A percentile compares a stretch with the other conserved stretches of the same genome.
These are phyloP conservation scores for Penicillium hesseltinei DNA, from an alignment of 2,329 filamentous ascomycete species.

Conservation along the genomic window DNA sequence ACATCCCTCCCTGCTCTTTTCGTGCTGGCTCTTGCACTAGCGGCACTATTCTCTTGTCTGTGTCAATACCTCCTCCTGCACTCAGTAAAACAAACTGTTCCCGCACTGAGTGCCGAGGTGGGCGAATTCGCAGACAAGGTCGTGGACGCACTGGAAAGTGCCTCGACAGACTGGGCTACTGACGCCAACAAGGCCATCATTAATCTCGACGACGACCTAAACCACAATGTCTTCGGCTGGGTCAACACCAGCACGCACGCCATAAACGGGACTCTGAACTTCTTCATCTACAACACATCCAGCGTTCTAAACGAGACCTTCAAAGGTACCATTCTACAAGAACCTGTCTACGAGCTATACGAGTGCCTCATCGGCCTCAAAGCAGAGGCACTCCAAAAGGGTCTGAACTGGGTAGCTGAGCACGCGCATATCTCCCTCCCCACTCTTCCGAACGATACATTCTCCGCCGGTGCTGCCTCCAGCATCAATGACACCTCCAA, in stretches of 20 bases:
- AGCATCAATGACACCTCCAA: constrained; percentile 55
- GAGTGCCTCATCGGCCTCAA: constrained; percentile 88
- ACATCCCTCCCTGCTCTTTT: constrained; percentile 84
- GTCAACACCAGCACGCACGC: constrained; percentile 79
- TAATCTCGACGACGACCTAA: constrained; percentile 68
- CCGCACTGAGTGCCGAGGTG: constrained; percentile 70
- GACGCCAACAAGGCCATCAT: constrained; percentile 72
- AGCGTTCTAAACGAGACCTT: constrained; percentile 73
- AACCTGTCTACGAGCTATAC: constrained; percentile 75
- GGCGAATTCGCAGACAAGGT: constrained; percentile 77
- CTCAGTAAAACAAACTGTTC: constrained; percentile 71
- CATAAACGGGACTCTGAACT: constrained; percentile 80
- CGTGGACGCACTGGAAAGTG: constrained; percentile 67
- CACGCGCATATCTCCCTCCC: constrained; percentile 82
- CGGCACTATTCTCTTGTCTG: constrained; percentile 76
- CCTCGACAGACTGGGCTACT: constrained; percentile 72
- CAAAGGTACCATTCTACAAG: constrained; percentile 74
- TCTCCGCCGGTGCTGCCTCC: constrained; percentile 72
- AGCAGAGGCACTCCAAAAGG: constrained; percentile 77
- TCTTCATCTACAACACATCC: constrained; percentile 75
- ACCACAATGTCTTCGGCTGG: constrained; percentile 80
- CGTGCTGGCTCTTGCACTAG: constrained; percentile 75
- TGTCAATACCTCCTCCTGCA: constrained; percentile 79
- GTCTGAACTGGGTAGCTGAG: constrained; percentile 89
- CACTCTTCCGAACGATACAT: constrained; percentile 72